These are phyloP conservation scores for Candida tropicalis DNA, from an alignment of 1,139 yeast species.

Conservation along the genomic window DNA sequence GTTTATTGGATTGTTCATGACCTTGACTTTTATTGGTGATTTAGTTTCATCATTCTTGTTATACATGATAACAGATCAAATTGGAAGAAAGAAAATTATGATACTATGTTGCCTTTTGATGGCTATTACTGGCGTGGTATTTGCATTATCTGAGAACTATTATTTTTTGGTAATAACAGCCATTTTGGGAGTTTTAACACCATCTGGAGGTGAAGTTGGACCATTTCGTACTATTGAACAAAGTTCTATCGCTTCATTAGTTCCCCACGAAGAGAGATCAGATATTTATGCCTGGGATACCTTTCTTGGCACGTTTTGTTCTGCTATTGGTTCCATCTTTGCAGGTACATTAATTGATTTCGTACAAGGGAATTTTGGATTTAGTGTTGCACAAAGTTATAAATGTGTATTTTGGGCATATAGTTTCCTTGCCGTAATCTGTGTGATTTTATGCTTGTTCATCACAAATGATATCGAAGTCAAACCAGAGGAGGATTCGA, in stretches of 20 bases:
- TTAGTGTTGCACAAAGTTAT: constrained; percentile 29
- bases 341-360: constrained; percentile 34
- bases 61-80: constrained; percentile 77
- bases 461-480: constrained; percentile 26
- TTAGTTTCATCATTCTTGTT: constrained; percentile 68
- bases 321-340: constrained; percentile 38
- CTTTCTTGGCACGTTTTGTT: constrained; percentile 38
- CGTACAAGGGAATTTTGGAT: constrained; percentile 21
- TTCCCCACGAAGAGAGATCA: constrained; percentile 31
- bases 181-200: constrained; percentile 40
- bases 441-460: constrained; percentile 21
- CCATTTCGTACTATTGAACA: constrained; percentile 47
- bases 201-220: constrained; percentile 49
- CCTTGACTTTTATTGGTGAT: constrained; percentile 80
- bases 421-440: constrained; percentile 24
- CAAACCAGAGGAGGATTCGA: constrained; percentile 6
- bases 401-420: constrained; percentile 30
- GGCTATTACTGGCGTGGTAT: constrained; percentile 33
- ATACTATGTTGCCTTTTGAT: constrained; percentile 30
- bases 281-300: constrained; percentile 48
- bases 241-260: constrained; percentile 39
- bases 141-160: constrained; percentile 25
- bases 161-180: constrained; percentile 28
- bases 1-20: constrained; percentile 43
- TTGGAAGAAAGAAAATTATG: constrained; percentile 52